Evolutionary conservation across 2,329 filamentous ascomycete species (phyloP), one percentile per base, ranked within the genome.

Genomic region (Aureobasidium sp.): DNA sequence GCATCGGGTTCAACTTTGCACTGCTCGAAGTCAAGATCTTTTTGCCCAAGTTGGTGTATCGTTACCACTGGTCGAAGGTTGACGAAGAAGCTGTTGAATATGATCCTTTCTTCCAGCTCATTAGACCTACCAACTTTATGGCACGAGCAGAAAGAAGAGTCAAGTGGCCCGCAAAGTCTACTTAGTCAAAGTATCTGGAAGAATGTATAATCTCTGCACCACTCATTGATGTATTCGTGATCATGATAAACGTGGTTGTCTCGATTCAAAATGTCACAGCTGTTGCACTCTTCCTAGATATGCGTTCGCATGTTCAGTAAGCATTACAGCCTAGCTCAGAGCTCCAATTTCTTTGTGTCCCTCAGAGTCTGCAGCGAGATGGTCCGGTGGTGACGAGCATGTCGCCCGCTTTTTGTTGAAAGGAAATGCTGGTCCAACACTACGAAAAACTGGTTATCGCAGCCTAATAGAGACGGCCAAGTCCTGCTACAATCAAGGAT

Each of bases 1-100:
- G 85, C 64, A 82, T 87, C 61, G 85, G 84, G 0, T 86, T 85
- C 77, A 87, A 85, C 71, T 85, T 87, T 70, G 84, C 84, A 0
- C 73, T 87, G 7, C 78, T 81, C 63, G 83, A 87, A 70, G 76
- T 85, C 63, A 86, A 86, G 74, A 76, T 85, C 4, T 79, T 84
- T 66, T 42, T 87, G 65, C 75, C 79, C 1, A 82, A 86, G 73
- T 72, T 87, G 41, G 71, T 87, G 2, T 86, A 79, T 62, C 76
- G 84, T 8, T 87, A 87, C 68, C 74, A 81, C 61, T 87, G 84
- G 63, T 71, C 64, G 11, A 70, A 77, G n/a, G 82, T 79, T n/a
- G 76, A 76, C 4, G 75, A 82, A 5, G 79, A 75, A 1, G 73
- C 78, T 0, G 73, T 85, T 6, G 82, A 84, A 61, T 85, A 85